Base-by-base conservation (phyloP, 306 rosid genomes). In the Inga oerstediana region DNA sequence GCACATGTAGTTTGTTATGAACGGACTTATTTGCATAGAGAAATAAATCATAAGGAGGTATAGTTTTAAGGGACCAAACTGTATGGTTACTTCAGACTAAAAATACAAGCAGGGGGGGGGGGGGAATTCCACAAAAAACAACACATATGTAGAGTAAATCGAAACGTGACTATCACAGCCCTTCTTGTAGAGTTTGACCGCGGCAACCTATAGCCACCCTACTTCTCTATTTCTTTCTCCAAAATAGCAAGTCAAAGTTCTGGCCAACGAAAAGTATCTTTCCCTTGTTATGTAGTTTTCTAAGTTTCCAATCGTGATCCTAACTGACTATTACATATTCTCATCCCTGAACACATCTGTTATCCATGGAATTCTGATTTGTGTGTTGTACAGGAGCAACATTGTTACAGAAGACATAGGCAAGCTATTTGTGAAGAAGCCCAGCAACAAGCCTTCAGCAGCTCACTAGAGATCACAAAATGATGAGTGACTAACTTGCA, bases 331-430 rank as follows among this genome's bases (percentile, higher is more conserved):
- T 14, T 54, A 6, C 75, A 46, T 72, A 74, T 72, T 72, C 58
- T 80, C 62, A 13, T 86, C 8, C 27, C 43, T 80, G 49, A 51
- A 70, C 17, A 43, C 77, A 54, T 62, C 17, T 65, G 56, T 80
- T 49, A 79, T 54, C 86, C 75, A 80, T 79, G 61, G 19, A 30
- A 80, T 83, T 81, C 79, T 82, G 48, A 45, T 24, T 54, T 62
- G 82, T 79, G 10, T 54, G 85, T 78, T 83, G 85, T 86, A 49
- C 94, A 96, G 99, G 97, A 94, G 90, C 79, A 96, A 96, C 49
- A 45, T 93, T 86, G 99, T 91, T 67, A 96, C 99, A 13, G 99
- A 96, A 89, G 99, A 96, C 89, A 82, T 96, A 14, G 86, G 89
- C 88, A 96, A 87, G 93, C 94, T 96, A 39, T 96, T 96, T 84